phyloP scores from a whole-genome alignment of 2,329 filamentous ascomycete species.

The Hirsutella minnesotensis region DNA sequence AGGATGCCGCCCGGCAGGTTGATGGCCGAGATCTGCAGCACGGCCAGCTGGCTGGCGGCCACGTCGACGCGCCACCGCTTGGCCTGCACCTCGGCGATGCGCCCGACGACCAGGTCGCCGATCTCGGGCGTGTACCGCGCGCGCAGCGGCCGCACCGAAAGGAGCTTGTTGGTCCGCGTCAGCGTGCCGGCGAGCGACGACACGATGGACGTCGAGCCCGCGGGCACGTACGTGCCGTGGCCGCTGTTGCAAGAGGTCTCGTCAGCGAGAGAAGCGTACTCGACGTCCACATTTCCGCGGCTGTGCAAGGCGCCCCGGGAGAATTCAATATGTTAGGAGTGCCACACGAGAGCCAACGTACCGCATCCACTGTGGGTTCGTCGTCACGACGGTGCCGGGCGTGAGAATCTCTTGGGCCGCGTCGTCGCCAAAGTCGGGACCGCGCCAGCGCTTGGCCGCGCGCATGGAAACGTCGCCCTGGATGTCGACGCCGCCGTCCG shows the following conservation, averaged over 20 bases:
- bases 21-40: conserved; percentile 76
- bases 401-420: conserved; percentile 55
- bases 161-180: conserved; percentile 89
- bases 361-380: conserved; percentile 95
- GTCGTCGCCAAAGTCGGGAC: conserved; percentile 10
- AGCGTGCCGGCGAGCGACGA: conserved; percentile 86
- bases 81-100: conserved; percentile 90
- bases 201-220: conserved; percentile 56
- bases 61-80: conserved; percentile 93
- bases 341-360: conserved; percentile 17
- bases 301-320: no score
- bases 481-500: conserved; percentile 32
- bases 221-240: conserved; percentile 75
- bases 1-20: conserved; percentile 91
- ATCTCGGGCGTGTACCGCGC: conserved; percentile 94
- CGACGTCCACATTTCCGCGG: no score
- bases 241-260: conserved; percentile 42
- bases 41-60: conserved; percentile 72
- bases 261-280: no score
- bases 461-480: conserved; percentile 34
- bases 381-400: conserved; percentile 78
- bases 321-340: no score
- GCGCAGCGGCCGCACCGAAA: conserved; percentile 80
- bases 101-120: conserved; percentile 85
- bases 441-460: conserved; percentile 25